Conservation (phyloP, 768 basidiomycete species). For the Amanita muscaria region DNA sequence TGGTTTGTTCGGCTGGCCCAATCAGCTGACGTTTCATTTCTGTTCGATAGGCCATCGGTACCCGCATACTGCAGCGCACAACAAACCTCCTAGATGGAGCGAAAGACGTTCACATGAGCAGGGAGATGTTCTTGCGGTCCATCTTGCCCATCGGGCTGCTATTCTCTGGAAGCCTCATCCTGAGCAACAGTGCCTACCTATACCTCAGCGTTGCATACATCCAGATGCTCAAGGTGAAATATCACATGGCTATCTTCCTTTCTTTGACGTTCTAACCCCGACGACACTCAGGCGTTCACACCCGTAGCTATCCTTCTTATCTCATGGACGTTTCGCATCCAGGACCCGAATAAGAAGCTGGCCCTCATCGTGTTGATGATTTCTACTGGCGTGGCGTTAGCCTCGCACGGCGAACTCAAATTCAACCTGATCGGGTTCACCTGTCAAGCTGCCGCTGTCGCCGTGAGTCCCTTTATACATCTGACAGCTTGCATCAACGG, state of each 20-base stretch:
- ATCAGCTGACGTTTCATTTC: neutral
- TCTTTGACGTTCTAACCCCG: neutral
- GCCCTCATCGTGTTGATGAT: constrained; percentile 85
- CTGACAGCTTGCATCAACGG: neutral
- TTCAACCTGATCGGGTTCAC: constrained; percentile 87
- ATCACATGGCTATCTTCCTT: neutral
- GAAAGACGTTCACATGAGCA: constrained; percentile 73
- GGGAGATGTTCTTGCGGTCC: constrained; percentile 68
- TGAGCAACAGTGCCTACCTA: constrained; percentile 90
- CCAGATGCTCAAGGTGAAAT: constrained; percentile 83
- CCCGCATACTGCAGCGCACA: constrained; percentile 74
- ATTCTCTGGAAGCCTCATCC: constrained; percentile 85
- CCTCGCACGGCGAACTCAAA: constrained; percentile 80
- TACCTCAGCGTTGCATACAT: constrained; percentile 91
- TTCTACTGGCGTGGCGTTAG: constrained; percentile 80
- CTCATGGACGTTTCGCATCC: constrained; percentile 83
- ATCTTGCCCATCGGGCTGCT: constrained; percentile 92
- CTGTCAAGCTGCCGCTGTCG: constrained; percentile 80
- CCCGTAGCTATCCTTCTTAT: constrained; percentile 89
- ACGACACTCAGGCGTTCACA: constrained; percentile 70
- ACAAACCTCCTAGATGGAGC: constrained; percentile 72
- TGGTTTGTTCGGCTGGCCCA: neutral
- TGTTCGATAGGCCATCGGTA: constrained; percentile 58
- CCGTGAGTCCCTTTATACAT: constrained; percentile 38
- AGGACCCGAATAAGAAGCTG: constrained; percentile 78